Evolutionary conservation across 129 eudicot species (phyloP).

Genomic region (Dittrichia graveolens): DNA sequence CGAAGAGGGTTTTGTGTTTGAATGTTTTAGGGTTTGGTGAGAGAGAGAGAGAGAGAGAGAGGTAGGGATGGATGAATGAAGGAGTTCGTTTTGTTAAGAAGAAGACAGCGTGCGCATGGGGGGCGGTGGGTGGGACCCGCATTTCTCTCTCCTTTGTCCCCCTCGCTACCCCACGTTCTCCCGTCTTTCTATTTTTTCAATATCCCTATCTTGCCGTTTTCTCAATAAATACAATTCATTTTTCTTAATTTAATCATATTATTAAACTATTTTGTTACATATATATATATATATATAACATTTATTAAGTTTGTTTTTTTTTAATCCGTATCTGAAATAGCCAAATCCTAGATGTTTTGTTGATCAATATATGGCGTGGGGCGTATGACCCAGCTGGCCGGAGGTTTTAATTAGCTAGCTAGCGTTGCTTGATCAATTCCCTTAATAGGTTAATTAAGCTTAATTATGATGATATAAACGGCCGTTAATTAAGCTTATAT

Average conservation of each 20-base stretch:
- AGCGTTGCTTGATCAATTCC: too few relatives aligned
- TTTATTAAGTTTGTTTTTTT: too few relatives aligned
- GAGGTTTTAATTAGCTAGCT: too few relatives aligned
- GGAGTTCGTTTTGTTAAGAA: conserved; percentile 27
- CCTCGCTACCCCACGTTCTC: conserved; percentile 36
- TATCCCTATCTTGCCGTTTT: conserved; percentile 12
- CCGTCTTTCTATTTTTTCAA: conserved; percentile 14
- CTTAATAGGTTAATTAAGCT: too few relatives aligned
- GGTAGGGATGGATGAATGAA: conserved; percentile 10
- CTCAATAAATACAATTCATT: neutral
- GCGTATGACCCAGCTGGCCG: too few relatives aligned
- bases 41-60: conserved; percentile 1
- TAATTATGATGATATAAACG: too few relatives aligned
- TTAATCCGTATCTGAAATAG: too few relatives aligned
- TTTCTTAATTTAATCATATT: too few relatives aligned
- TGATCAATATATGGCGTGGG: too few relatives aligned
- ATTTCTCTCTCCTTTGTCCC: conserved; percentile 55
- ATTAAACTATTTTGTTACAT: neutral
- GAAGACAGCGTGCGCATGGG: conserved; percentile 79
- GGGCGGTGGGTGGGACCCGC: conserved; percentile 60
- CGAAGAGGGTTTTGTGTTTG: conserved; percentile 33
- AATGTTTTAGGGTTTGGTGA: conserved; percentile 27
- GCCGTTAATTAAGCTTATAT: too few relatives aligned
- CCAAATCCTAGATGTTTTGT: too few relatives aligned
- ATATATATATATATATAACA: too few relatives aligned